Percentiles rank a stretch among this genome's conserved stretches.
These are phyloP conservation scores for Alternaria dauci DNA, from an alignment of 2,329 filamentous ascomycete genomes.

Conservation along the genomic window DNA sequence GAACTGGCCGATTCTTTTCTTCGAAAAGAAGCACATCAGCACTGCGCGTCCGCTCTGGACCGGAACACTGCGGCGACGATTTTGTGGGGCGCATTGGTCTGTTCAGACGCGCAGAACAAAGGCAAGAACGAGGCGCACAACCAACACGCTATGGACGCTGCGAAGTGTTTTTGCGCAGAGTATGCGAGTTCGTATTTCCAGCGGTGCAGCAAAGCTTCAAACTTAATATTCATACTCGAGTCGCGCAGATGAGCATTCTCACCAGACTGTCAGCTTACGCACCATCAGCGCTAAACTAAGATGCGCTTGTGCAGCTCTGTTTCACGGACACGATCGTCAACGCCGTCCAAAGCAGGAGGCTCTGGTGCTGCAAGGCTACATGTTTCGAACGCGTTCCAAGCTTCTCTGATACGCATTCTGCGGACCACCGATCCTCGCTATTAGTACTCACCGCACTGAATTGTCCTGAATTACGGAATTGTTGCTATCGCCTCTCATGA, in stretches of 20 bases:
- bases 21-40: slow-evolving; percentile 4
- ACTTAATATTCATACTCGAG: background rate
- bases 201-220: background rate
- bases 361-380: slow-evolving; percentile 7
- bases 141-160: background rate
- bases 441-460: background rate
- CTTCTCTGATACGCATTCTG: background rate
- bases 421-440: background rate
- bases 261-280: background rate
- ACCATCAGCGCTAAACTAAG: slow-evolving; percentile 1
- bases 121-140: slow-evolving; percentile 5
- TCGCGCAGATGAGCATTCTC: background rate
- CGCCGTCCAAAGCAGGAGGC: slow-evolving; percentile 3
- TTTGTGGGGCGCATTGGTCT: background rate
- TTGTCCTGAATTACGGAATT: background rate
- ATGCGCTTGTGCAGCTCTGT: slow-evolving; percentile 3
- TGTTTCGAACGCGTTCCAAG: slow-evolving; percentile 14
- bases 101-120: slow-evolving; percentile 1
- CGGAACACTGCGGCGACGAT: slow-evolving; percentile 1
- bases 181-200: background rate
- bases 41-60: slow-evolving; percentile 6
- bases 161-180: background rate
- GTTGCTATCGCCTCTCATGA: background rate
- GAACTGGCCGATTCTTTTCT: background rate
- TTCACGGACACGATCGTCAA: slow-evolving; percentile 6